These are phyloP conservation scores for Tolypocladium tropicale DNA, from an alignment of 2,329 filamentous ascomycete genomes.

Conservation along the genomic window DNA sequence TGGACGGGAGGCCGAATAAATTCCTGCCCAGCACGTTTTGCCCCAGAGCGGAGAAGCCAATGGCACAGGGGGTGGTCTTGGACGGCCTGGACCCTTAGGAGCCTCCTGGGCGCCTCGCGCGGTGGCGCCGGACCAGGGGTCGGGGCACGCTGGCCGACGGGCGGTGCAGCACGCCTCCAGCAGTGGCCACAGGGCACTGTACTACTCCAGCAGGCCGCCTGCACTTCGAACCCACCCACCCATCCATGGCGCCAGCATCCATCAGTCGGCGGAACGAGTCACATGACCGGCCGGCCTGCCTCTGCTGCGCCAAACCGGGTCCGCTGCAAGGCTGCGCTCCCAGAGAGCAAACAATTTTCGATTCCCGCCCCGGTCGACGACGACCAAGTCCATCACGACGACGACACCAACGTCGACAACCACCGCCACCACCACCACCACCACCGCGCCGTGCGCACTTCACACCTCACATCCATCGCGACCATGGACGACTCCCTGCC, in stretches of 20 bases:
- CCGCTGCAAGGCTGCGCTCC: conserved; percentile 3
- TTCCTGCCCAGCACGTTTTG: background rate
- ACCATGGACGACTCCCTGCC: conserved; percentile 32
- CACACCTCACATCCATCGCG: background rate
- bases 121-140: background rate
- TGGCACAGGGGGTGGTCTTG: background rate
- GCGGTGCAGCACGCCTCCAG: too few relatives aligned
- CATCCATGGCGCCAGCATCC: too few relatives aligned
- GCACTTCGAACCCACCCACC: too few relatives aligned
- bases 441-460: background rate
- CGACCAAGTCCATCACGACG: background rate
- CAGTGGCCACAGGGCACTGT: too few relatives aligned
- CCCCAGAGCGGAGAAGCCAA: background rate
- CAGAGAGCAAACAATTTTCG: conserved; percentile 8
- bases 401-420: background rate
- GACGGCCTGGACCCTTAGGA: background rate
- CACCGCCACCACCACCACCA: background rate
- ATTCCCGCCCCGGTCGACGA: conserved; percentile 1
- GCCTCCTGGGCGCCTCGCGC: background rate
- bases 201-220: too few relatives aligned
- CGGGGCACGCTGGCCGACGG: background rate
- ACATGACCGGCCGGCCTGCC: conserved; percentile 3
- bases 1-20: background rate
- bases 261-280: too few relatives aligned
- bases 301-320: background rate